These are phyloP conservation scores for Apiospora sp. DNA, from an alignment of 2,329 filamentous ascomycete species.

Conservation along the genomic window DNA sequence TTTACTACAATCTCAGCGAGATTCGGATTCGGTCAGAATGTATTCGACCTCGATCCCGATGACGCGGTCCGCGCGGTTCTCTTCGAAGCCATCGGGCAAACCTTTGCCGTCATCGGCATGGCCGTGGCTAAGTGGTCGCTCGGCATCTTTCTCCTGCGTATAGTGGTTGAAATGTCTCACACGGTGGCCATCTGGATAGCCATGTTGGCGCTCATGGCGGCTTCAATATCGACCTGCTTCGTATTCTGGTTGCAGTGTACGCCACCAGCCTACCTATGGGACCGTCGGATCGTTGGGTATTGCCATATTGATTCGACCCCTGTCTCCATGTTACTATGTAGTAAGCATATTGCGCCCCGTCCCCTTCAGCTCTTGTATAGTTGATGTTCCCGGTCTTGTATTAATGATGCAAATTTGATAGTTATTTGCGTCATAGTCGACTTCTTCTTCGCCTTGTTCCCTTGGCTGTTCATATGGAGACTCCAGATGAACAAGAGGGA, in stretches of 20 bases:
- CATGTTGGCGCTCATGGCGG: not conserved
- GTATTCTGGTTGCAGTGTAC: slow-evolving; percentile 15
- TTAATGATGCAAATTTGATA: not conserved
- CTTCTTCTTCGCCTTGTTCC: slow-evolving; percentile 3
- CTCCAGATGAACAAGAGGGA: not conserved
- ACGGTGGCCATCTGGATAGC: not conserved
- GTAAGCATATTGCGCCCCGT: not conserved
- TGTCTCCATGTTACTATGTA: not conserved
- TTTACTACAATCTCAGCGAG: not conserved
- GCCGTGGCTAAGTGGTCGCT: slow-evolving; percentile 13
- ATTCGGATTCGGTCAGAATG: slow-evolving; percentile 3
- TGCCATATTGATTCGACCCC: not conserved
- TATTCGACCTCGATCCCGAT: not conserved
- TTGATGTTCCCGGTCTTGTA: no score
- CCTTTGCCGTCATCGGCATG: not conserved
- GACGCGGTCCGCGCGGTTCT: not conserved
- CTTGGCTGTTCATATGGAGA: slow-evolving; percentile 15
- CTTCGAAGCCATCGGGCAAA: not conserved
- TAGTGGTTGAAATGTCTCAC: not conserved
- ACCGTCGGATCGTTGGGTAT: not conserved
- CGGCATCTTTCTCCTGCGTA: slow-evolving; percentile 16
- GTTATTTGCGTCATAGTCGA: not conserved
- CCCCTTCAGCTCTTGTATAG: not conserved
- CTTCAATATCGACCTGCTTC: not conserved
- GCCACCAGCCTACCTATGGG: not conserved